Evolutionary conservation across 2,329 filamentous ascomycete species (phyloP).

Genomic region (Teratosphaeria nubilosa): DNA sequence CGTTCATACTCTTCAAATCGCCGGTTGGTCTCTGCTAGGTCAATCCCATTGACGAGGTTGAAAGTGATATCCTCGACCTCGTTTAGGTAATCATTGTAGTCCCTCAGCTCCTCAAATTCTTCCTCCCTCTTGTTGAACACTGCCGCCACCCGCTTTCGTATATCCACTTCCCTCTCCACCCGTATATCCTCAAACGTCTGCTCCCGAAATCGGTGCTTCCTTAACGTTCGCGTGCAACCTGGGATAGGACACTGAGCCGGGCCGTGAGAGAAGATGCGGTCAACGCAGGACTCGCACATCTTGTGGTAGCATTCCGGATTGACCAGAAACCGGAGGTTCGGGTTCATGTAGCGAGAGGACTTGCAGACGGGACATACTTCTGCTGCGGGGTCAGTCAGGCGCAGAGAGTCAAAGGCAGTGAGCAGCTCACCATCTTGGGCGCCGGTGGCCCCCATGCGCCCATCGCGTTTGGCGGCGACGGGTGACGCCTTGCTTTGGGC

Average conservation of each 20-base stretch:
- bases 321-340: constrained; percentile 87
- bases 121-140: constrained; percentile 85
- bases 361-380: constrained; percentile 97
- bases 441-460: constrained; percentile 1
- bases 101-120: constrained; percentile 75
- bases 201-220: constrained; percentile 71
- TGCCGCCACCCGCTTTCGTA: constrained; percentile 60
- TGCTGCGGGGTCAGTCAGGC: constrained; percentile 9
- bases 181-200: constrained; percentile 84
- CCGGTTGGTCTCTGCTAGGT: constrained; percentile 53
- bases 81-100: constrained; percentile 92
- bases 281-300: constrained; percentile 94
- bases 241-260: constrained; percentile 88
- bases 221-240: constrained; percentile 75
- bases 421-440: constrained; percentile 23
- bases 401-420: constrained; percentile 3
- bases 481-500: constrained; percentile 19
- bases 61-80: constrained; percentile 83
- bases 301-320: constrained; percentile 98
- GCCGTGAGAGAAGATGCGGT: constrained; percentile 84
- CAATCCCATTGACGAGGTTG: constrained; percentile 66
- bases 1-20: constrained; percentile 61
- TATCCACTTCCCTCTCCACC: constrained; percentile 89
- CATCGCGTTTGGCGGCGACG: constrained; percentile 3
- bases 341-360: constrained; percentile 89